Percentiles rank a stretch among this genome's conserved stretches.
phyloP scores from a whole-genome alignment of 225 moss, liverwort and hornwort species.

The Physcomitrium patens region DNA sequence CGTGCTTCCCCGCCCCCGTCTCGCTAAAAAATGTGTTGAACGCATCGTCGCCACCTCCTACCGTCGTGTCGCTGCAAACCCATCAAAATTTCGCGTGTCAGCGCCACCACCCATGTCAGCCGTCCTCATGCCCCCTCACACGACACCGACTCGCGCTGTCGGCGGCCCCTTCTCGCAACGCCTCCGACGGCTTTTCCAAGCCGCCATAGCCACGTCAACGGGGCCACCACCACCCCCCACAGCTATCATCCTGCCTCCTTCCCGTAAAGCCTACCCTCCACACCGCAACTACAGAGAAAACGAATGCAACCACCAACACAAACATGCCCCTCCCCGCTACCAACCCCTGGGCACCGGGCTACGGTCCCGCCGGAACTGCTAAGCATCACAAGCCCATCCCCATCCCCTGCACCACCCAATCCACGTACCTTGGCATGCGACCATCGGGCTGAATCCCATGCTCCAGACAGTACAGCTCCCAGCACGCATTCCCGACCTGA shows the following conservation, averaged over 20 bases:
- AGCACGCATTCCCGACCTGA: conserved; percentile 42
- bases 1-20: conserved; percentile 17
- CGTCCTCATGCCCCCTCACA: accelerated
- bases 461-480: conserved; percentile 41
- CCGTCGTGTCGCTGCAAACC: not conserved
- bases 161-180: no score
- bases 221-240: no score
- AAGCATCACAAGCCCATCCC: accelerated
- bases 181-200: no score
- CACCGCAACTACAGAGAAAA: no score
- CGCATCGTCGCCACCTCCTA: conserved; percentile 20
- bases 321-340: no score
- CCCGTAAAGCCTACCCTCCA: no score
- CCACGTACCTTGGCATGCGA: conserved; percentile 29
- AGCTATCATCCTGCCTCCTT: no score
- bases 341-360: no score
- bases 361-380: accelerated
- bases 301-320: no score
- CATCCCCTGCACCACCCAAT: not conserved
- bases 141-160: no score
- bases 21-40: conserved; percentile 34
- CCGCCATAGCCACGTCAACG: no score
- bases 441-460: conserved; percentile 41
- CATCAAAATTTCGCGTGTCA: not conserved
- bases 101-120: not conserved